Percentiles rank a stretch among this genome's conserved stretches.
Conservation (phyloP, 768 basidiomycete species). For the Mycena kentingensis region DNA sequence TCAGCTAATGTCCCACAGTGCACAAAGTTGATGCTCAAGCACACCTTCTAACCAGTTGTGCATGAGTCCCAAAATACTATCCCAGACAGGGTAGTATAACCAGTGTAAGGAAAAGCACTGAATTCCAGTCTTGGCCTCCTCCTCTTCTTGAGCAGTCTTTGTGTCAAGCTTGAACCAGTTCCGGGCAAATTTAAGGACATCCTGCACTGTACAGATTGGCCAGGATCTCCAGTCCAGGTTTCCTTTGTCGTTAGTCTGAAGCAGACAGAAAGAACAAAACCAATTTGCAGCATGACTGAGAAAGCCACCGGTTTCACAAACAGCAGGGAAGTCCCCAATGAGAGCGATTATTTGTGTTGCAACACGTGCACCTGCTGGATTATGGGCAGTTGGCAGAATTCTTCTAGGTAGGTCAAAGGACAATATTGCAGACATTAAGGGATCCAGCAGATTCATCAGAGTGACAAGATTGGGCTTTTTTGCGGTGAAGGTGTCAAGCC, state of each 20-base stretch:
- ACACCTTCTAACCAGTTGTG: no score
- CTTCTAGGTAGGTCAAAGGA: background rate
- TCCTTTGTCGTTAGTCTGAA: background rate
- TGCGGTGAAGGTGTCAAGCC: conserved; percentile 30
- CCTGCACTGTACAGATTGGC: conserved; percentile 1
- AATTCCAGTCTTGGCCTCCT: no score
- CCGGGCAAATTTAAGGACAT: conserved; percentile 10
- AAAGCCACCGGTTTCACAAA: conserved; percentile 18
- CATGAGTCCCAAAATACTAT: no score
- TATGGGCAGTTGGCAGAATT: background rate
- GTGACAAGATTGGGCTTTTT: conserved; percentile 18
- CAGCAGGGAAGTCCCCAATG: conserved; percentile 15
- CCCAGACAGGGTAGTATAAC: no score
- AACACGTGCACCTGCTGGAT: conserved; percentile 17
- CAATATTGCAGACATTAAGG: background rate
- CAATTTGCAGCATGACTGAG: background rate
- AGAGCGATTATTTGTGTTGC: conserved; percentile 16
- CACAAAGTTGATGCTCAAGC: no score
- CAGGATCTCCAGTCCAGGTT: conserved; percentile 17
- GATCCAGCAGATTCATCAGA: conserved; percentile 4
- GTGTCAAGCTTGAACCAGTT: conserved; percentile 15
- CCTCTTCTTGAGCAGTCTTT: background rate
- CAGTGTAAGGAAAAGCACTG: no score
- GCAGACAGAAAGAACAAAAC: conserved; percentile 25
- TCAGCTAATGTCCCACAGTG: no score